Percentiles rank a stretch among this genome's conserved stretches.
Evolutionary conservation across 768 basidiomycete species (phyloP).

Genomic region (Tylopilus subfusipes): DNA sequence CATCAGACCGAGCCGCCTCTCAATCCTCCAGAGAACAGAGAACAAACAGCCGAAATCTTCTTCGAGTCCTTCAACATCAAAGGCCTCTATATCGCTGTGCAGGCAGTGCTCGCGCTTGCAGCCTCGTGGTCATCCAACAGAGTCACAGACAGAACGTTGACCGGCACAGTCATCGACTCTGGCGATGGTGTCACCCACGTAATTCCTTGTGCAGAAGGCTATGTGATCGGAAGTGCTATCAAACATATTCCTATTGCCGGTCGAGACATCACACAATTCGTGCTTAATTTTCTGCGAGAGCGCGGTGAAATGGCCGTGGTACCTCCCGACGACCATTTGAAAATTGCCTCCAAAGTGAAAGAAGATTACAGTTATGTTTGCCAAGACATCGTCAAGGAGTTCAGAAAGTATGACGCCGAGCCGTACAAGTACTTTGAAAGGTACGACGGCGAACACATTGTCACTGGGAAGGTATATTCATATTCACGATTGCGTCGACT

Average conservation of each 20-base stretch:
- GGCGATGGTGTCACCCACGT: slow-evolving; percentile 99
- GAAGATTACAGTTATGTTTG: slow-evolving; percentile 99
- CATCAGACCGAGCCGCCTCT: slow-evolving; percentile 95
- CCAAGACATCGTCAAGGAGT: slow-evolving; percentile 98
- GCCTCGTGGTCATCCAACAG: slow-evolving; percentile 95
- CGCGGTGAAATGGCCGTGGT: slow-evolving; percentile 88
- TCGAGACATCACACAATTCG: slow-evolving; percentile 95
- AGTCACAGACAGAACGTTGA: slow-evolving; percentile 86
- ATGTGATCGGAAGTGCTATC: slow-evolving; percentile 98
- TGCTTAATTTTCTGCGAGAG: slow-evolving; percentile 92
- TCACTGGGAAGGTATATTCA: slow-evolving; percentile 76
- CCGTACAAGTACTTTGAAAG: slow-evolving; percentile 93
- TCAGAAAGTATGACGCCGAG: slow-evolving; percentile 95
- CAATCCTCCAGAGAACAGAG: slow-evolving; percentile 97
- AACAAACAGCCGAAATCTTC: slow-evolving; percentile 99
- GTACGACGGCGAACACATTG: slow-evolving; percentile 90
- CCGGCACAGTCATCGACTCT: slow-evolving; percentile 97
- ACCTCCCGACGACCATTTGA: slow-evolving; percentile 92
- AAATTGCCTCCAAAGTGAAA: slow-evolving; percentile 90
- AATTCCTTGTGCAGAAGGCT: slow-evolving; percentile 93
- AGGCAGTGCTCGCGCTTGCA: slow-evolving; percentile 96
- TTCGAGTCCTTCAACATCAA: slow-evolving; percentile 99
- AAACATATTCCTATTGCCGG: slow-evolving; percentile 99
- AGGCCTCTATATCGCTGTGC: slow-evolving; percentile 97
- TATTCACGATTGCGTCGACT: background rate